Conservation (phyloP, 2,329 filamentous ascomycete genomes). For the Harringtonia lauricola region DNA sequence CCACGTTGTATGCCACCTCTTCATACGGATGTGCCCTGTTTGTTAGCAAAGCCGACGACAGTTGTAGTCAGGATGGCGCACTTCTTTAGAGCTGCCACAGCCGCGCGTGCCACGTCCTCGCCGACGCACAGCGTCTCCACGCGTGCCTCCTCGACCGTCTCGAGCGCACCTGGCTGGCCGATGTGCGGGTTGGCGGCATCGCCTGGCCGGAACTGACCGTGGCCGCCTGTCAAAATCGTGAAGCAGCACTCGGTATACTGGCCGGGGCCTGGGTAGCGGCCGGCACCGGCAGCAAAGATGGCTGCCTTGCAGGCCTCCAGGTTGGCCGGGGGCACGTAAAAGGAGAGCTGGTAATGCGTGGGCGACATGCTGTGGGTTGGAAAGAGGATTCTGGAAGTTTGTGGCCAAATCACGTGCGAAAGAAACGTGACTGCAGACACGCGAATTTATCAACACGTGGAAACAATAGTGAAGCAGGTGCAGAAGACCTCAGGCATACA, state of each 20-base stretch:
- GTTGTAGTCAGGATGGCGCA: conserved; percentile 22
- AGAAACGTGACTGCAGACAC: too few relatives aligned
- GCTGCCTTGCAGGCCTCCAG: conserved; percentile 40
- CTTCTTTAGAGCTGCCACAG: conserved; percentile 54
- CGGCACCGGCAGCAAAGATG: conserved; percentile 46
- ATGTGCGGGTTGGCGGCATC: conserved; percentile 51
- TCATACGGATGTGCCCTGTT: conserved; percentile 40
- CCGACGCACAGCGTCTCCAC: conserved; percentile 54
- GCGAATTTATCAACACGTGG: too few relatives aligned
- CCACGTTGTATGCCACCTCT: conserved; percentile 37
- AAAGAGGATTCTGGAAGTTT: too few relatives aligned
- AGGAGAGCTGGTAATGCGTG: conserved; percentile 33
- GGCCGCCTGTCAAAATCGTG: conserved; percentile 39
- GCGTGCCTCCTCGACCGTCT: conserved; percentile 47
- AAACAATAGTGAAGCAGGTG: too few relatives aligned
- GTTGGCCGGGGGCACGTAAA: conserved; percentile 33
- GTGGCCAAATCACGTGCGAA: too few relatives aligned
- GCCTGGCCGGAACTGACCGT: conserved; percentile 55
- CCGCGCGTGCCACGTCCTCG: conserved; percentile 41
- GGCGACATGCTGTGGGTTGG: too few relatives aligned
- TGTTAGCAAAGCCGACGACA: conserved; percentile 2
- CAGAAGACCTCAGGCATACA: too few relatives aligned
- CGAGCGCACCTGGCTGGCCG: conserved; percentile 38
- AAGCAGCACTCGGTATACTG: conserved; percentile 46
- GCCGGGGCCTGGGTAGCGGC: conserved; percentile 38